Base-by-base conservation (phyloP, 768 basidiomycete genomes). In the Naematelia encephala region DNA sequence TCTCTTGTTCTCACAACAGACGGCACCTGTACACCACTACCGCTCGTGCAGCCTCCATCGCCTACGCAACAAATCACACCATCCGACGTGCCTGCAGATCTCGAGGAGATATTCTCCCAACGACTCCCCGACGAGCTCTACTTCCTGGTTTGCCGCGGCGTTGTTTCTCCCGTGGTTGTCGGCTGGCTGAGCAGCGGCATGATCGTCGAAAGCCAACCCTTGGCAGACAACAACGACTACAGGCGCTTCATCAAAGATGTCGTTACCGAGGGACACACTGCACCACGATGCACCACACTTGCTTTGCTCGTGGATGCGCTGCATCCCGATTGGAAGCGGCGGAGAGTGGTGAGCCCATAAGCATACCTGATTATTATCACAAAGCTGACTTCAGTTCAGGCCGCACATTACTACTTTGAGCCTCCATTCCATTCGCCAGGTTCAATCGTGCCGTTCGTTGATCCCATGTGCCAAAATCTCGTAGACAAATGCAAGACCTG, bases 71-170 rank as follows among this genome's bases (percentile, higher is more conserved):
- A 80, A 3, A 84, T 87, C 43, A 90, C 90, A 0, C 84, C 88
- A 0, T 85, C 87, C 25, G 96, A 98, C 71, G 86, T 98, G 57
- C 96, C 96, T 2, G 76, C 79, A 50, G 94, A 98, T 78, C 80
- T 99, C 39, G 89, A 94, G 73, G 91, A 96, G 54, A 89, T 98
- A 61, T 98, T 97, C 80, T 93, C 91, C 10, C 81, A 90, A 77
- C 87, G 91, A 46, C 82, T 99, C 23, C 94, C 94, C 0, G 96
- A 98, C 76, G 92, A 98, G 75, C 83, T 97, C 59, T 98, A 93
- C 80, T 97, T 87, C 78, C 96, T 97, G 76, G 84, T 98, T 64
- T 96, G 91, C 39, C 87, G 91, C 16, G 94, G 96, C 4, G 83
- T 98, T 13, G 75, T 97, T 53, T 86, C 86, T 8, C 90, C 94